Conservation (phyloP, 805 yeast genomes). For the Lipomyces orientalis region DNA sequence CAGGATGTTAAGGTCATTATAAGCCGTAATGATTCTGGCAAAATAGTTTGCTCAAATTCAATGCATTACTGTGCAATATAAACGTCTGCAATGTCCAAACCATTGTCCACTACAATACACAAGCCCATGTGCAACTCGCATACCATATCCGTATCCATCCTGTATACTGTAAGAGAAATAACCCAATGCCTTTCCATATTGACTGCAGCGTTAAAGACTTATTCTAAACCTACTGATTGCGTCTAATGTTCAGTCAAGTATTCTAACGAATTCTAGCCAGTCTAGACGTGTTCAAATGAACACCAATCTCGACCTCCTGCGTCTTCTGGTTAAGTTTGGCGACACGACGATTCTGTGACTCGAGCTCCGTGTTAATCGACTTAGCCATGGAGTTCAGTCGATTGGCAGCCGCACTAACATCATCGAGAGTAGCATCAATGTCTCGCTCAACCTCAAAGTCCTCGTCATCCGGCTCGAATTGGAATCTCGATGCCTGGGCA, state of each 20-base stretch:
- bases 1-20: background rate
- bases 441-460: constrained; percentile 93
- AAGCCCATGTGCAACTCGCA: background rate
- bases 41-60: background rate
- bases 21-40: background rate
- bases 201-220: too few species aligned
- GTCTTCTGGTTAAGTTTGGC: constrained; percentile 81
- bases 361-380: constrained; percentile 76
- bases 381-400: constrained; percentile 75
- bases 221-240: too few species aligned
- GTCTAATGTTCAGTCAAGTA: background rate
- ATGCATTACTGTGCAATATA: background rate
- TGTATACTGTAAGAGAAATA: too few species aligned
- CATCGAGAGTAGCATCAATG: constrained; percentile 80
- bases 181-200: too few species aligned
- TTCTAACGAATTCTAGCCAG: constrained; percentile 58
- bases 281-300: constrained; percentile 75
- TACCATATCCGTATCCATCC: background rate
- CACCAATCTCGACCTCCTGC: constrained; percentile 80
- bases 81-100: background rate
- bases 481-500: constrained; percentile 68
- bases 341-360: constrained; percentile 75
- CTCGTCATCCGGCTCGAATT: constrained; percentile 87
- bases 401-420: constrained; percentile 68
- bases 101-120: background rate